phyloP scores from a whole-genome alignment of 768 basidiomycete species.

The Boletus patriciae region DNA sequence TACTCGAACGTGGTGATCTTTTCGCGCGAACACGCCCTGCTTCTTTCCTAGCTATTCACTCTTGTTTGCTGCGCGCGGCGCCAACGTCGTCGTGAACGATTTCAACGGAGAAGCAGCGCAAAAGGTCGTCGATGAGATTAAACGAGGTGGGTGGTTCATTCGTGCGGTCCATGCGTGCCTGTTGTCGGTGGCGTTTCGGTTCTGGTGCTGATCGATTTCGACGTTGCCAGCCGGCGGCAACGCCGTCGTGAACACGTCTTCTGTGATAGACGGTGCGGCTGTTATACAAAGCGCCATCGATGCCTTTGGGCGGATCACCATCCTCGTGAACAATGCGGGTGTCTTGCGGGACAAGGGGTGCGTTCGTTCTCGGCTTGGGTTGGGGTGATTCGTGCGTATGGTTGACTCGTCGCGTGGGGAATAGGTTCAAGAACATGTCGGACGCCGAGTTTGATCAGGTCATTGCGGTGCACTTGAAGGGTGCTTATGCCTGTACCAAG shows the following conservation, averaged over 20 bases:
- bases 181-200: not conserved
- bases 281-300: conserved; percentile 87
- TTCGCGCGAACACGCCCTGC: not conserved
- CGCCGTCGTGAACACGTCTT: conserved; percentile 84
- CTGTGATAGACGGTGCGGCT: conserved; percentile 80
- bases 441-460: conserved; percentile 93
- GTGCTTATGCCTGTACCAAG: conserved; percentile 88
- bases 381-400: too few species aligned
- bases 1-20: not conserved
- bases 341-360: conserved; percentile 82
- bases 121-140: conserved; percentile 89
- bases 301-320: conserved; percentile 79
- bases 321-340: conserved; percentile 95
- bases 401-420: not conserved
- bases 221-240: conserved; percentile 71
- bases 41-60: conserved; percentile 69
- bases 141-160: conserved; percentile 51
- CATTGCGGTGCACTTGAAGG: conserved; percentile 88
- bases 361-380: conserved; percentile 11
- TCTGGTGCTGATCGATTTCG: not conserved
- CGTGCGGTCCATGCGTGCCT: too few species aligned
- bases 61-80: conserved; percentile 89
- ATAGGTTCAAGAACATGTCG: conserved; percentile 94
- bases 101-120: conserved; percentile 86
- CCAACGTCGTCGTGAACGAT: conserved; percentile 95